Base-by-base conservation (phyloP, 2,329 filamentous ascomycete genomes). In the Pseudocercospora cruenta region DNA sequence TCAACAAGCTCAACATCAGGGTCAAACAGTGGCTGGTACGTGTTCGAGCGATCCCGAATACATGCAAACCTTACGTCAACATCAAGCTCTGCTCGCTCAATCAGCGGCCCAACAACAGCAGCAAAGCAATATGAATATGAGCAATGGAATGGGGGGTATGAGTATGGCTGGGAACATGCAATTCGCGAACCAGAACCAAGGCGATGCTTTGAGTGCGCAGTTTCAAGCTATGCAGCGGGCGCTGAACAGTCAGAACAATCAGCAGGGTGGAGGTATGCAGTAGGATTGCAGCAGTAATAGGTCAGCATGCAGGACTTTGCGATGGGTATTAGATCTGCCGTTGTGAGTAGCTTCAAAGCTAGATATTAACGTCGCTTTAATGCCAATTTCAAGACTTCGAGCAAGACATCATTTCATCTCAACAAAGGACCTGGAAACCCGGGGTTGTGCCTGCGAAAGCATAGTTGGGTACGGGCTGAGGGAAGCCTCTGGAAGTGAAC, bases 171-270 rank as follows among this genome's bases (percentile, higher is more conserved):
- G 70, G 65, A 70, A 71, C 24, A 71, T 69, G 68, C 66, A 67
- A 22, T 64, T 66, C 39, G 54, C 53, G 28, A 69, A 60, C 36
- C 69, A 64, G 68, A 70, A 63, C 65, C 67, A 70, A 45, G 63
- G 60, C 26, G 64, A 62, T 14, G 70, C 67, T 43, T 63, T 75
- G 60, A 68, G 64, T 39, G 69, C 69, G 64, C 71, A 74, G 55
- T 75, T 77, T 62, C 70, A 71, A 45, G 74, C 73, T 45, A 76
- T 76, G 75, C 71, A 72, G 51, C 71, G 74, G 65, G 74, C 73
- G 22, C 53, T 76, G 55, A 66, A 72, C 28, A 63, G 58, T 19
- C 49, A 55, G 53, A 66, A 66, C 47, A 63, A 67, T 45, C 28
- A 47, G 33, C 65, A 63, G 45, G 51, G 49, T 43, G 64, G n/a